Percentiles rank a stretch among this genome's conserved stretches.
These are phyloP conservation scores for Obba rivulosa DNA, from an alignment of 768 basidiomycete genomes.

Conservation along the genomic window DNA sequence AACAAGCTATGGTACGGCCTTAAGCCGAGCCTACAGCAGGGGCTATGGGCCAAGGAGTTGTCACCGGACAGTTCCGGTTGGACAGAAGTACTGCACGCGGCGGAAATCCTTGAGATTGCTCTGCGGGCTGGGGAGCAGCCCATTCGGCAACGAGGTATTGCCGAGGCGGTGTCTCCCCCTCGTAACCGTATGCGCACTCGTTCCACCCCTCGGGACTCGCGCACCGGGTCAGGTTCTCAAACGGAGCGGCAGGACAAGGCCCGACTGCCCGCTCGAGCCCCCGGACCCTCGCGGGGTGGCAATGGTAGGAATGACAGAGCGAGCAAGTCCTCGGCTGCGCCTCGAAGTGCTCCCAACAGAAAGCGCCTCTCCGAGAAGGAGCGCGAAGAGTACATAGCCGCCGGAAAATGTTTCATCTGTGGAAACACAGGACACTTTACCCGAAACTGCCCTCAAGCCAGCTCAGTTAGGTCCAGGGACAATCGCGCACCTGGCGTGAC, in stretches of 20 bases:
- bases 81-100: not conserved
- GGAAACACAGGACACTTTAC: constrained; percentile 2
- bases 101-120: constrained; percentile 6
- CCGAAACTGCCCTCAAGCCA: not conserved
- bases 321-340: no score
- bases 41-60: constrained; percentile 2
- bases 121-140: no score
- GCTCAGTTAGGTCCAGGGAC: no score
- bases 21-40: not conserved
- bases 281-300: no score
- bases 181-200: no score
- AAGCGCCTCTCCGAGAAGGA: not conserved
- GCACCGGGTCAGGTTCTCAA: no score
- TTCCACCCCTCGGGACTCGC: no score
- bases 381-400: not conserved
- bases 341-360: not conserved
- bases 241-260: no score
- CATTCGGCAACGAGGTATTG: no score
- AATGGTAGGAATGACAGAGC: no score
- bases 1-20: constrained; percentile 9
- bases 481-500: not conserved
- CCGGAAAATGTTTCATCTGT: constrained; percentile 3
- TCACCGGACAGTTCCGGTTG: not conserved
- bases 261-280: no score
- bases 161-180: no score